Evolutionary conservation across 2,329 filamentous ascomycete species (phyloP).

Genomic region (Thielaviopsis cerberus): DNA sequence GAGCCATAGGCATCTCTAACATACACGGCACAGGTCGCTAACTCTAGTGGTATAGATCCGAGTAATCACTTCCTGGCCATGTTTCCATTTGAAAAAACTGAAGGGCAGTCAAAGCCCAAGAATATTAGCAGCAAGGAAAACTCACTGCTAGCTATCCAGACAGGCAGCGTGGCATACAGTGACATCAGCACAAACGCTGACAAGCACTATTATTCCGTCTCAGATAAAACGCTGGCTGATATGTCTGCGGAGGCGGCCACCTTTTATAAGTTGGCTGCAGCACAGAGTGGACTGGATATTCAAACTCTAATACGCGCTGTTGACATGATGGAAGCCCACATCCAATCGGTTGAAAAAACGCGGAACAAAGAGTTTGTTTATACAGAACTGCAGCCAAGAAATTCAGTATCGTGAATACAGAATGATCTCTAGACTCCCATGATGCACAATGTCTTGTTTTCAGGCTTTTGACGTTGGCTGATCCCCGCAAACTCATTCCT

Average conservation of each 20-base stretch:
- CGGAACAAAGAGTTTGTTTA: not conserved
- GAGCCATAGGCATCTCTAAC: not conserved
- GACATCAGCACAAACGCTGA: not conserved
- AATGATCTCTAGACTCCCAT: not conserved
- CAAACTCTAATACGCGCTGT: conserved; percentile 10
- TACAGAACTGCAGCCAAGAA: not conserved
- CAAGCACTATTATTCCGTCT: conserved; percentile 1
- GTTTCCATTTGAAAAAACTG: conserved; percentile 3
- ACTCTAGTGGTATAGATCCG: not conserved
- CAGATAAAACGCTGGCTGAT: conserved; percentile 8
- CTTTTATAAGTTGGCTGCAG: conserved; percentile 12
- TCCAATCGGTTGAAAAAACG: conserved; percentile 6
- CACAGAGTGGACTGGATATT: conserved; percentile 5
- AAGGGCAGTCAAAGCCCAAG: not conserved
- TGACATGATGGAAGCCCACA: conserved; percentile 11
- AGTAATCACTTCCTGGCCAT: conserved; percentile 1
- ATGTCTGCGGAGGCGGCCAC: conserved; percentile 7
- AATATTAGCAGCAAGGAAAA: not conserved
- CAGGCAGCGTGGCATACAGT: not conserved
- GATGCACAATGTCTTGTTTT: not conserved
- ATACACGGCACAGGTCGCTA: not conserved
- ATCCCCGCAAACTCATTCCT: conserved; percentile 3
- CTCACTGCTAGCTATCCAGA: not conserved
- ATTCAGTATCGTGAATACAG: not conserved
- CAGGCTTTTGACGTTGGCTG: not conserved